Evolutionary conservation across 2,329 filamentous ascomycete genomes (phyloP).

Genomic region (Endoconidiophora laricicola): DNA sequence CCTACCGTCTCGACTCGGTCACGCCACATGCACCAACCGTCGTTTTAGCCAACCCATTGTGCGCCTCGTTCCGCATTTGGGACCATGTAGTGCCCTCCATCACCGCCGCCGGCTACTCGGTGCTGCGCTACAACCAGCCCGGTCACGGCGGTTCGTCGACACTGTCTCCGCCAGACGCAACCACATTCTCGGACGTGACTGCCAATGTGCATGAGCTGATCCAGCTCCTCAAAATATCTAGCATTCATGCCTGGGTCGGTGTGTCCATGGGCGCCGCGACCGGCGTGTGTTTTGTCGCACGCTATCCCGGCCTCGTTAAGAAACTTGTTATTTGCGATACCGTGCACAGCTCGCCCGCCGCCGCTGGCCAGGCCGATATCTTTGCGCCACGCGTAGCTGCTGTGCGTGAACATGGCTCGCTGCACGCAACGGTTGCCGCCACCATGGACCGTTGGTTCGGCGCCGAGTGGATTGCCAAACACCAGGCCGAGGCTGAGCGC

Average conservation of each 20-base stretch:
- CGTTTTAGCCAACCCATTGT: conserved; percentile 25
- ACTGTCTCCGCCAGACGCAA: conserved; percentile 20
- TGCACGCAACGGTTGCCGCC: conserved; percentile 19
- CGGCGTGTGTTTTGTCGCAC: conserved; percentile 23
- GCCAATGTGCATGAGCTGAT: conserved; percentile 24
- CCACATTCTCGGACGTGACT: conserved; percentile 24
- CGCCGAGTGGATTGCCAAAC: conserved; percentile 20
- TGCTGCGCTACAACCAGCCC: conserved; percentile 27
- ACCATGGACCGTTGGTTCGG: conserved; percentile 28
- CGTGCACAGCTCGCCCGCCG: conserved; percentile 23
- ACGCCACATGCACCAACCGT: conserved; percentile 19
- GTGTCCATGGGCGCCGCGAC: conserved; percentile 29
- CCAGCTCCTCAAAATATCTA: conserved; percentile 18
- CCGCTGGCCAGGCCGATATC: conserved; percentile 21
- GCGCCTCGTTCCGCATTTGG: conserved; percentile 23
- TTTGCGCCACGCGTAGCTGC: conserved; percentile 23
- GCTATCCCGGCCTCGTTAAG: conserved; percentile 23
- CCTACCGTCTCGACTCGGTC: conserved; percentile 18
- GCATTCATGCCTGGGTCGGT: conserved; percentile 26
- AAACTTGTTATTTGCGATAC: conserved; percentile 26
- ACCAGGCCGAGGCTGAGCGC: conserved; percentile 22
- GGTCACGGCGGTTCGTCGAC: conserved; percentile 25
- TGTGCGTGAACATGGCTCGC: conserved; percentile 20
- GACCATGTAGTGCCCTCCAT: conserved; percentile 23
- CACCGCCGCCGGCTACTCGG: conserved; percentile 22